Evolutionary conservation across 2,329 filamentous ascomycete species (phyloP), one percentile per base, ranked within the genome.

Genomic region (Colletotrichum aenigma): DNA sequence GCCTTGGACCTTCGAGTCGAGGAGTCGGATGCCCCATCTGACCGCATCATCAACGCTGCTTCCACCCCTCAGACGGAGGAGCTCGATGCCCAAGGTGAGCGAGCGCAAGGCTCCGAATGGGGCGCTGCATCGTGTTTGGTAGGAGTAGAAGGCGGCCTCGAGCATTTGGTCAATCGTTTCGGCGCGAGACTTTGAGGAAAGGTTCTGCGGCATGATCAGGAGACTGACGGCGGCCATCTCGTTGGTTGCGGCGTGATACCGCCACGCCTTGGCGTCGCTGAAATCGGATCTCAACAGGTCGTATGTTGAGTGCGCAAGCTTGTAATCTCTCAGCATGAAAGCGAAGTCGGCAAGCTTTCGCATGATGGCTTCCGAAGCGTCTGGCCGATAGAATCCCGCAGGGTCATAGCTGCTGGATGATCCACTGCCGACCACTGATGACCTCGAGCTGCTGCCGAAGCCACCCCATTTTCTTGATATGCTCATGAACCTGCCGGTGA

Each of bases 261-360:
- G 95, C 97, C 97, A 99, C 2, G 97, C 97, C 84, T 98, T 98
- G 83, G 98, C 96, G 82, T 97, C 97, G 81, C 92, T 93, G 83
- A 96, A 99, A 83, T 99, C 97, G 9, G 93, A 91, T 69, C 95
- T 92, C 10, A 99, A 86, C 7, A 99, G 90, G 73, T 99, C 96
- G 82, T 98, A 99, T 1, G 95, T 98, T 15, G 94, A 96, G 79
- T 97, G 92, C 12, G 97, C 95, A 43, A 99, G 87, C 84, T 97
- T 98, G 92, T 94, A 99, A 84, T 99, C 97, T 36, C 97, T 92
- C 48, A 99, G 89, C 96, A 99, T 98, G 81, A 99, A 98, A 13
- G 96, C 93, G 85, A 96, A 98, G 83, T 99, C 97, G 58, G 95
- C 97, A 65, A 99, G 88, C 82, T 97, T 98, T 43, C 97, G 93